These are phyloP conservation scores for Suhomyces chickasaworum DNA, from an alignment of 1,139 yeast species.

Conservation along the genomic window DNA sequence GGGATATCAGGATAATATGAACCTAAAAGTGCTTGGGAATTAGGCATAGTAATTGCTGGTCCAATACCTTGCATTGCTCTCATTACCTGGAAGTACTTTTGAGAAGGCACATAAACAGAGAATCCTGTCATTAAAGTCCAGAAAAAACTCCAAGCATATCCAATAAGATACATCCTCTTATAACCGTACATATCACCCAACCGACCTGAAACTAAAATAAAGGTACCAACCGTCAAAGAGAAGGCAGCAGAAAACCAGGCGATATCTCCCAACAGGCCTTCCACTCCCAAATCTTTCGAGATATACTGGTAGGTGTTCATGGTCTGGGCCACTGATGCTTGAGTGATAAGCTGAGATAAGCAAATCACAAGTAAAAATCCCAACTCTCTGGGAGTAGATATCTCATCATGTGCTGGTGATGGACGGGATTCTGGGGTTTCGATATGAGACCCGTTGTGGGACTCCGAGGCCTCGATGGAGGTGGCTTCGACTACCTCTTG, in stretches of 20 bases:
- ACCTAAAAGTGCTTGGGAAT: constrained; percentile 57
- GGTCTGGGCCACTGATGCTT: constrained; percentile 51
- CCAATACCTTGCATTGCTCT: constrained; percentile 66
- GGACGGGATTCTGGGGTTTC: neutral
- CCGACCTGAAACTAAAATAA: constrained; percentile 61
- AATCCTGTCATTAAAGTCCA: constrained; percentile 57
- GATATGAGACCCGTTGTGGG: neutral
- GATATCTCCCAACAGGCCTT: constrained; percentile 41
- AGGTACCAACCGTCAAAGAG: constrained; percentile 62
- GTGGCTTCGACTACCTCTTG: neutral
- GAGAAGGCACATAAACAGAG: constrained; percentile 33
- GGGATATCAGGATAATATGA: constrained; percentile 49
- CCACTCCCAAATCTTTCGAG: constrained; percentile 39
- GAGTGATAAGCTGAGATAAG: constrained; percentile 51
- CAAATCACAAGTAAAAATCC: constrained; percentile 32
- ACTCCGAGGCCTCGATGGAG: neutral
- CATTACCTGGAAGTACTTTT: constrained; percentile 50
- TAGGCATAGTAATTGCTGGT: constrained; percentile 58
- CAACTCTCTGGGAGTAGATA: constrained; percentile 22
- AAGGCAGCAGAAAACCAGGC: constrained; percentile 65
- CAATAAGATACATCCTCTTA: constrained; percentile 48
- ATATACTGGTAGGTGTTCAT: constrained; percentile 40
- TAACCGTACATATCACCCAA: constrained; percentile 68
- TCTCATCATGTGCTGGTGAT: constrained; percentile 16
- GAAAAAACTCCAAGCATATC: constrained; percentile 49